Evolutionary conservation across 164 flowering plant species (phyloP).

Genomic region (Houttuynia cordata): DNA sequence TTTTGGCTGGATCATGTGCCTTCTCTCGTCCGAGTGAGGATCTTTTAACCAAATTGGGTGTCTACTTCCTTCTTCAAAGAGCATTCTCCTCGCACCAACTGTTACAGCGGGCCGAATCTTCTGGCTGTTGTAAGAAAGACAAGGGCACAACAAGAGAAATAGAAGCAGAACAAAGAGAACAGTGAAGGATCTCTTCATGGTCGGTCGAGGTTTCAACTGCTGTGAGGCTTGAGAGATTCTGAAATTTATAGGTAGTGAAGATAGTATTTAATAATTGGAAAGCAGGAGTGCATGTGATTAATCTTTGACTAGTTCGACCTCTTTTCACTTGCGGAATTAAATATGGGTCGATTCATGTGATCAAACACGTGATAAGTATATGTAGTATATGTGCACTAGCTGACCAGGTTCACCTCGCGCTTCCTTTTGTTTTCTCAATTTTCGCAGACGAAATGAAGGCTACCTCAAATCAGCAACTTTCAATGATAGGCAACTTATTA

Average conservation of each 20-base stretch:
- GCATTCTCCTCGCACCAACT: not conserved
- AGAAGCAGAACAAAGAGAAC: not conserved
- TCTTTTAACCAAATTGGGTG: not conserved
- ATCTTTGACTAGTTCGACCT: slow-evolving; percentile 1
- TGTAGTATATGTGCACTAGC: too few species aligned
- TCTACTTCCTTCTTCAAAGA: not conserved
- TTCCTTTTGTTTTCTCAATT: too few species aligned
- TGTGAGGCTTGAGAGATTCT: not conserved
- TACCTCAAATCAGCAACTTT: too few species aligned
- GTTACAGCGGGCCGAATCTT: not conserved
- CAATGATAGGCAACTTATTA: too few species aligned
- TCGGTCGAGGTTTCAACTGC: not conserved
- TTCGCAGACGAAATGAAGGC: too few species aligned
- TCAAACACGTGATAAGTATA: not conserved
- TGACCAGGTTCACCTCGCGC: too few species aligned
- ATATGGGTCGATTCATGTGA: not conserved
- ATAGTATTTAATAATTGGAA: not conserved
- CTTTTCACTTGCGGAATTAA: not conserved
- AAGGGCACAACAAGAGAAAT: not conserved
- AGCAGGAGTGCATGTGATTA: not conserved
- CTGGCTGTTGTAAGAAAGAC: not conserved
- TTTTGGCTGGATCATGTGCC: not conserved
- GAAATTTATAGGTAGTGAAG: not conserved
- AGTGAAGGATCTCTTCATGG: slow-evolving; percentile 1
- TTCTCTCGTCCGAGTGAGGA: not conserved